Evolutionary conservation across 176 grass and related monocot species (phyloP), one percentile per base, ranked within the genome.

Genomic region (Carex myosuroides): DNA sequence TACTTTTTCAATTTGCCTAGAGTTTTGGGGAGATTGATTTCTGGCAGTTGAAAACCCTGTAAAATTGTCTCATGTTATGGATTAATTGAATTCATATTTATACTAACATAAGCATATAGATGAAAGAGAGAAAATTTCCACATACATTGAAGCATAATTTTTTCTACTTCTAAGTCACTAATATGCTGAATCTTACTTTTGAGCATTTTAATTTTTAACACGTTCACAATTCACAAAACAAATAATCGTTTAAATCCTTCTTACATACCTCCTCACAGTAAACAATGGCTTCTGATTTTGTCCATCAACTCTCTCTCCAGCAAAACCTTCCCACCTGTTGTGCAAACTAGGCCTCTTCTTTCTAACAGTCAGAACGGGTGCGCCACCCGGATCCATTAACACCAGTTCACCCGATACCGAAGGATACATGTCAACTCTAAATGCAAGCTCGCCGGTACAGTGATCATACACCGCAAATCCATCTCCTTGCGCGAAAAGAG

Each of bases 381-480:
- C 61, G 6, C 96, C 96, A 17, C 4, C 16, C 0, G 88, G 70
- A 58, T 84, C 91, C 54, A 95, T 94, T 66, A 99, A 87, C 72
- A 94, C 86, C 37, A 99, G 87, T 84, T 93, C 92, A 71, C 90
- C 87, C 4, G 89, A 72, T 1, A 87, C 84, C 5, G 90, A 70
- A 8, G 80, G 88, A 14, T 99, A 99, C 12, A 90, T 99, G 83
- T 99, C 96, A 9, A 99, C 85, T 68, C 91, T 85, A 88, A 99
- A 99, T 41, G 89, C 88, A 9, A 99, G 83, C 41, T 67, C 89
- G 0, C 96, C 96, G 2, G 85, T 93, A n/a, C 82, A 80, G 88
- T 92, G 91, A 88, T 99, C 96, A 86, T 95, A 99, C 68, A 91
- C 96, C 66, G 87, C 93, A 63, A 95, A 89, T 1, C 96, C 93